These are phyloP conservation scores for Boletus reticuloceps DNA, from an alignment of 768 basidiomycete species.

Conservation along the genomic window DNA sequence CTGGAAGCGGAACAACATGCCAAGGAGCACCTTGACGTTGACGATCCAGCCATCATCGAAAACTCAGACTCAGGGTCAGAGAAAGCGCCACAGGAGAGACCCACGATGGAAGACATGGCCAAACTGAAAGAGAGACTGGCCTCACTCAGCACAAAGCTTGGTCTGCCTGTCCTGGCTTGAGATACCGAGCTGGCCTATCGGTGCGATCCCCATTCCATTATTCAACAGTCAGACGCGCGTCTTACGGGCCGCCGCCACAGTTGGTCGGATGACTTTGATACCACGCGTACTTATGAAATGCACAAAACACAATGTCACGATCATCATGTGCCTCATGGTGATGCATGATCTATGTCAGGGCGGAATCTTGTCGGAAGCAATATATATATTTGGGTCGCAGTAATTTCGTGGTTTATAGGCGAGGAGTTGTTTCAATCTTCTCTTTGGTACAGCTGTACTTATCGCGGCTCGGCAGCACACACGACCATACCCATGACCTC, in stretches of 20 bases:
- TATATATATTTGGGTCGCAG: background rate
- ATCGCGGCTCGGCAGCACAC: background rate
- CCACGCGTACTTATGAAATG: background rate
- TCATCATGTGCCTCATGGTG: conserved; percentile 3
- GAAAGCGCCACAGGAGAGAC: conserved; percentile 20
- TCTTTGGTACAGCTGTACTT: background rate
- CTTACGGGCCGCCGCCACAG: background rate
- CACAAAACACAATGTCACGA: background rate
- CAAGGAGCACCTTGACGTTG: conserved; percentile 52
- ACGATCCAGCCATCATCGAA: conserved; percentile 30
- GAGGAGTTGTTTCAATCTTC: background rate
- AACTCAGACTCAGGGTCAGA: conserved; percentile 37
- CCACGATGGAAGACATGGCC: conserved; percentile 41
- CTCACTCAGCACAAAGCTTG: conserved; percentile 31
- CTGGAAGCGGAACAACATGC: conserved; percentile 78
- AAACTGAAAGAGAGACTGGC: conserved; percentile 37
- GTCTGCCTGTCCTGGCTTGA: conserved; percentile 23
- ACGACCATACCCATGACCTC: background rate
- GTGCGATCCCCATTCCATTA: background rate
- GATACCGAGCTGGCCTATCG: background rate
- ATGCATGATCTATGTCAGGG: background rate
- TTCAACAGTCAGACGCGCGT: background rate
- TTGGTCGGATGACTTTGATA: background rate
- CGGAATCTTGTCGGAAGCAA: background rate
- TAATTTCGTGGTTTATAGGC: background rate